phyloP scores from a whole-genome alignment of 352 stramenopile species.

The Phytophthora crassamura region DNA sequence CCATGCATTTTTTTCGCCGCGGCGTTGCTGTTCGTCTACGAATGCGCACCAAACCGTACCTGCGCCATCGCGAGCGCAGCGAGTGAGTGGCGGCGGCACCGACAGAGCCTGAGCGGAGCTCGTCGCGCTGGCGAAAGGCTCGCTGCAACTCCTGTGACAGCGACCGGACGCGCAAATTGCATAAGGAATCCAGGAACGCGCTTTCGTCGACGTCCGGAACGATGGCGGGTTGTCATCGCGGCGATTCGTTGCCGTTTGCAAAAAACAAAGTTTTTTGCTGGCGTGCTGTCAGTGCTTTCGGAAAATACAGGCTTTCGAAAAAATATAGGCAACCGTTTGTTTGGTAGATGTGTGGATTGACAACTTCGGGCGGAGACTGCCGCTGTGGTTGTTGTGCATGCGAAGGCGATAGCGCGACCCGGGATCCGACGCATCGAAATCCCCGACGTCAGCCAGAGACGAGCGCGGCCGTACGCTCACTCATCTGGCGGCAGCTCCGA shows the following conservation, averaged over 20 bases:
- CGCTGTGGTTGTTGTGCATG: too few species aligned
- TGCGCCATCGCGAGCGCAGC: too few species aligned
- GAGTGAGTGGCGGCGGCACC: too few species aligned
- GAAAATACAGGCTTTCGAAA: background rate
- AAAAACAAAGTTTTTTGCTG: slow-evolving; percentile 5
- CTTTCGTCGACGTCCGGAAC: slow-evolving; percentile 26
- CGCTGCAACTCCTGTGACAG: too few species aligned
- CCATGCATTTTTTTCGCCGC: too few species aligned
- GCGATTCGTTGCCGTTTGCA: slow-evolving; percentile 16
- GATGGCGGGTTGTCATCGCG: slow-evolving; percentile 34
- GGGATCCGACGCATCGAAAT: slow-evolving; percentile 26
- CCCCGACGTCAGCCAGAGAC: slow-evolving; percentile 33
- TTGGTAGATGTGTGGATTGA: too few species aligned
- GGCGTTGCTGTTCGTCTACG: background rate
- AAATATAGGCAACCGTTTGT: too few species aligned
- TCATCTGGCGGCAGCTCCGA: slow-evolving; percentile 1
- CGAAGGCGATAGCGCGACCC: background rate
- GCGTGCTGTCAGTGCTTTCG: slow-evolving; percentile 18
- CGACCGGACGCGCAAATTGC: too few species aligned
- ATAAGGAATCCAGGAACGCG: background rate
- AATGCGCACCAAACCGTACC: too few species aligned
- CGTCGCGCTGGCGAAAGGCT: too few species aligned
- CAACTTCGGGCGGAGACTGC: too few species aligned
- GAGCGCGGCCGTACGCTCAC: slow-evolving; percentile 10
- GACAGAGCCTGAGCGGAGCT: too few species aligned